phyloP scores from a whole-genome alignment of 2,329 filamentous ascomycete species.

The Celoporthe dispersa region DNA sequence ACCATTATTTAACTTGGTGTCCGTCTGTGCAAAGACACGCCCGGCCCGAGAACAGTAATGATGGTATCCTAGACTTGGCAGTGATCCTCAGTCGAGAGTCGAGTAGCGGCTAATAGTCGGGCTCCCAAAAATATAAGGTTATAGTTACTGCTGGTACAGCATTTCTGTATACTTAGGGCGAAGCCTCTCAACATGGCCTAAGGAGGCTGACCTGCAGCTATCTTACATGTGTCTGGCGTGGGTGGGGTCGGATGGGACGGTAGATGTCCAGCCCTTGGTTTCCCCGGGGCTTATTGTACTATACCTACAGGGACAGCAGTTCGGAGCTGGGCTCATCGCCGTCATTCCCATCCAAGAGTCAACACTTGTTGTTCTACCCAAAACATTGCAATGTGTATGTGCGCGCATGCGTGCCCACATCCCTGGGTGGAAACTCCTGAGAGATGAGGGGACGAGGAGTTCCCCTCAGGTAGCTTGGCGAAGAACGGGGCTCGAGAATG shows the following conservation, averaged over 20 bases:
- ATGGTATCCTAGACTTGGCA: background rate
- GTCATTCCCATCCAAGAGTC: background rate
- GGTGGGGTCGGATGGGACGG: background rate
- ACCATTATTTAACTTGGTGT: background rate
- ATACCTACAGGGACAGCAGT: background rate
- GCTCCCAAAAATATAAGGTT: conserved; percentile 3
- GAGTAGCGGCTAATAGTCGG: background rate
- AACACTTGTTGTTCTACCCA: background rate
- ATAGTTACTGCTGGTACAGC: background rate
- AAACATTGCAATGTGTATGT: background rate
- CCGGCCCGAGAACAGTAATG: conserved; percentile 1
- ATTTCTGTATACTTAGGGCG: background rate
- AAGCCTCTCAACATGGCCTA: background rate
- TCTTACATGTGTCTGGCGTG: background rate
- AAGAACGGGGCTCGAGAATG: background rate
- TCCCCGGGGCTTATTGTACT: background rate
- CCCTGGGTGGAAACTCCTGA: background rate
- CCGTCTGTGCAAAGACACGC: conserved; percentile 13
- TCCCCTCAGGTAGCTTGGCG: background rate
- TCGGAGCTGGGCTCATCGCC: background rate
- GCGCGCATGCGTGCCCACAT: background rate
- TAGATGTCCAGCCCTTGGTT: background rate
- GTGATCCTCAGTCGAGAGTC: background rate
- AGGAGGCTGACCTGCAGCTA: background rate
- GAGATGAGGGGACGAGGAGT: background rate